Evolutionary conservation across 164 flowering plant genomes (phyloP).

Genomic region (Magnolia sinica): DNA sequence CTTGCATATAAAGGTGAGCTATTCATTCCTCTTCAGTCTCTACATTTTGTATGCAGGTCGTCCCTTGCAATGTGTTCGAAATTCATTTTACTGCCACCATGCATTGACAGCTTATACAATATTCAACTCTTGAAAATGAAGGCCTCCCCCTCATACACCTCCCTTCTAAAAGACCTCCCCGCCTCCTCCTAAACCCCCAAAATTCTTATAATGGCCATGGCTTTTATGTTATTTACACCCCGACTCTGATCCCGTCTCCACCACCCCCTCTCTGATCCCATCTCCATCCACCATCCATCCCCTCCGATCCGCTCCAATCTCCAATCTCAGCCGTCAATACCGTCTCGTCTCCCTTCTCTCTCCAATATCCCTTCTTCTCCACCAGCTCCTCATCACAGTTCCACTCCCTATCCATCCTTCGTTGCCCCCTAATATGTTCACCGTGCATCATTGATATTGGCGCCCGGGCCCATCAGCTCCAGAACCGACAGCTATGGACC

Average conservation of each 20-base stretch:
- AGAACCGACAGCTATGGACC: slow-evolving; percentile 81
- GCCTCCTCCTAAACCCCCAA: no score
- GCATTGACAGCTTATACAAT: neutral
- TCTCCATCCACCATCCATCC: slow-evolving; percentile 2
- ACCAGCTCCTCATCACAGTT: slow-evolving; percentile 6
- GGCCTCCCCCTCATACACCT: no score
- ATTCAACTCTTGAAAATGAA: neutral
- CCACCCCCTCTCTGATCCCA: neutral
- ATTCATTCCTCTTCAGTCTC: neutral
- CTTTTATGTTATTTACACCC: slow-evolving; percentile 3
- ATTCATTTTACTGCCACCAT: neutral
- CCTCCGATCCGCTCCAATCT: neutral
- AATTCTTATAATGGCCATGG: slow-evolving; percentile 1
- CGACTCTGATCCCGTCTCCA: slow-evolving; percentile 13
- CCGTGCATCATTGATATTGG: slow-evolving; percentile 58
- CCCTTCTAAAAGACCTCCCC: no score
- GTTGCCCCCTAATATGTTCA: slow-evolving; percentile 31
- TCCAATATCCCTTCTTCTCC: slow-evolving; percentile 5
- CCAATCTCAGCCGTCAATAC: slow-evolving; percentile 8
- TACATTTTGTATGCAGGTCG: neutral
- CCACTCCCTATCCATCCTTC: slow-evolving; percentile 52
- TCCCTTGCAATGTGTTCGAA: neutral
- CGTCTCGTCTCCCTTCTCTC: neutral
- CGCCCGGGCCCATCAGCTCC: slow-evolving; percentile 77
- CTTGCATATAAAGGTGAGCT: slow-evolving; percentile 16